Evolutionary conservation across 345 rosid genomes (phyloP).

Genomic region (Hypericum androsaemum): DNA sequence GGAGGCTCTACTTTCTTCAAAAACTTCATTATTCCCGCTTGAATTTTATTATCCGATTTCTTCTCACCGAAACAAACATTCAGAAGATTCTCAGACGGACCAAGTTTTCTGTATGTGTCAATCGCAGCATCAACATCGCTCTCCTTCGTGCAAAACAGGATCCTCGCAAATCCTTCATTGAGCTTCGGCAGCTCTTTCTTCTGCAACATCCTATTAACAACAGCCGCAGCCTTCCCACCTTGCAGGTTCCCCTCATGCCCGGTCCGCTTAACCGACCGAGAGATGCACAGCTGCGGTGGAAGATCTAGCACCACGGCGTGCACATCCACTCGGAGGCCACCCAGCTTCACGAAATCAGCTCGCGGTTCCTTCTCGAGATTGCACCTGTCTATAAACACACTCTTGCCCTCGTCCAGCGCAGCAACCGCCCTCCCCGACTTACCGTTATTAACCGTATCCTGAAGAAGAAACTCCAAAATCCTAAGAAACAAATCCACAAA

Average conservation of each 20-base stretch:
- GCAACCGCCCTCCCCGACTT: conserved; percentile 55
- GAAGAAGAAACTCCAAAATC: too few relatives aligned
- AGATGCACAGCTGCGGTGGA: conserved; percentile 74
- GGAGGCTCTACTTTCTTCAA: conserved; percentile 54
- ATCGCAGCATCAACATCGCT: conserved; percentile 51
- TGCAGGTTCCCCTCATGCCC: conserved; percentile 90
- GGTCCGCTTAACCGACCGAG: conserved; percentile 66
- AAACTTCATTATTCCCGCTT: conserved; percentile 83
- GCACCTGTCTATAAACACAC: conserved; percentile 79
- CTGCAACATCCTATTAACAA: conserved; percentile 83
- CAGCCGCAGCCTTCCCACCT: conserved; percentile 94
- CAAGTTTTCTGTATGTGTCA: conserved; percentile 35
- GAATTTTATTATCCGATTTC: conserved; percentile 46
- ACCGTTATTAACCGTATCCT: conserved; percentile 82
- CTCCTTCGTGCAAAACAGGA: conserved; percentile 60
- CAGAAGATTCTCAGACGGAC: conserved; percentile 47
- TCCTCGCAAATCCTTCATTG: conserved; percentile 64
- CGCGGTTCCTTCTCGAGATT: conserved; percentile 76
- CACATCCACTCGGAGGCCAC: conserved; percentile 40
- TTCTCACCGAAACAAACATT: conserved; percentile 66
- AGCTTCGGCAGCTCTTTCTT: conserved; percentile 68
- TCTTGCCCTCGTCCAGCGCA: conserved; percentile 64
- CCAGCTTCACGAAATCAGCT: conserved; percentile 63
- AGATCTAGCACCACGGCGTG: conserved; percentile 78
- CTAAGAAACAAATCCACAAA: too few relatives aligned